phyloP scores from a whole-genome alignment of 176 grass and related monocot genomes.

The Otatea glauca region DNA sequence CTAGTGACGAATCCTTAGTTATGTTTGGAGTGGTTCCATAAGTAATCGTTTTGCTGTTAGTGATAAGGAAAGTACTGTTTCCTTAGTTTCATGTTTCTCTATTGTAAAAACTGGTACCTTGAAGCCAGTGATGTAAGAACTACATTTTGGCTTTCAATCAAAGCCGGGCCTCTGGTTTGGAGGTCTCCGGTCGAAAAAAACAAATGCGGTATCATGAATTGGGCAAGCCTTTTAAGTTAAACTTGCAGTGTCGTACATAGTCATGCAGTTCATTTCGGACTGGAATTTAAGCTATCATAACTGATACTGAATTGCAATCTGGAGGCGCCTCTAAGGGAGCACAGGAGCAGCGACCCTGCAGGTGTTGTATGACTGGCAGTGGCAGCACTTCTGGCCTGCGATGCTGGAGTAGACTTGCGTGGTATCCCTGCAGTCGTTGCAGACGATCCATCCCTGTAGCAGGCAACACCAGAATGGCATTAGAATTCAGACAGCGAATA shows the following conservation, averaged over 20 bases:
- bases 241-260: not conserved
- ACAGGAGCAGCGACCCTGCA: slow-evolving; percentile 60
- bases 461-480: not conserved
- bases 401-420: slow-evolving; percentile 65
- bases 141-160: too few species aligned
- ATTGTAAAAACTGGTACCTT: too few species aligned
- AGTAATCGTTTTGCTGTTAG: too few species aligned
- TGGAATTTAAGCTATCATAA: not conserved
- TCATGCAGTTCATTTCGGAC: slow-evolving; percentile 26
- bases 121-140: too few species aligned
- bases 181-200: too few species aligned
- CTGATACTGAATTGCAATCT: not conserved
- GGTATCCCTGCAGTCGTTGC: slow-evolving; percentile 85
- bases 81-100: too few species aligned
- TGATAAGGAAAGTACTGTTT: too few species aligned
- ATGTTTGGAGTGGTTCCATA: too few species aligned
- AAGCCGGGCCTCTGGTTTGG: too few species aligned
- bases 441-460: slow-evolving; percentile 82
- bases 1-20: too few species aligned
- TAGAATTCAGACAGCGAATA: not conserved
- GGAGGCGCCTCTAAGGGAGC: slow-evolving; percentile 18
- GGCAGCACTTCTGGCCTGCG: slow-evolving; percentile 72
- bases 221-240: not conserved
- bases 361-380: slow-evolving; percentile 84
- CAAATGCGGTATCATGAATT: not conserved